Evolutionary conservation across 2,329 filamentous ascomycete species (phyloP).

Genomic region (Macrophomina tecta): DNA sequence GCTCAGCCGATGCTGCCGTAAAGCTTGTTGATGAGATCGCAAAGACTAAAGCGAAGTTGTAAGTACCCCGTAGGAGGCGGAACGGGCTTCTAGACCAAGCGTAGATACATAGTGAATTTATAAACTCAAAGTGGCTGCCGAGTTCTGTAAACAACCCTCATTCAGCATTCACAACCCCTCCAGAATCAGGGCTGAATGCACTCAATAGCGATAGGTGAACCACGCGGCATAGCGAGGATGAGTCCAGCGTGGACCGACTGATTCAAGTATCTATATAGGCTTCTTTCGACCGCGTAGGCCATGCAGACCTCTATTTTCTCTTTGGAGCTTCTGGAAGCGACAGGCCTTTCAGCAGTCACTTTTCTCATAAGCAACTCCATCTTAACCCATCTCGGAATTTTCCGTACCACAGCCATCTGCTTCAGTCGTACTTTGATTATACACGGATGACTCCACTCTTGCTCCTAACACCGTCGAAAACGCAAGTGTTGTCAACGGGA

Average conservation of each 20-base stretch:
- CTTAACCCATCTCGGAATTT: neutral
- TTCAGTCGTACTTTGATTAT: slow-evolving; percentile 32
- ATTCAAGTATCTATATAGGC: too few species aligned
- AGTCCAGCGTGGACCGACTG: too few species aligned
- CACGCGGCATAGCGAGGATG: too few species aligned
- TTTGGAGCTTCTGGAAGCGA: too few species aligned
- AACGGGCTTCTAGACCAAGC: neutral
- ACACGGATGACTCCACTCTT: slow-evolving; percentile 60
- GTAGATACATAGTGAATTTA: neutral
- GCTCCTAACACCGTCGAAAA: slow-evolving; percentile 67
- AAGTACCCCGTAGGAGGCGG: neutral
- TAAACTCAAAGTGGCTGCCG: neutral
- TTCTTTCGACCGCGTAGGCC: too few species aligned
- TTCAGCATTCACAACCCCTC: too few species aligned
- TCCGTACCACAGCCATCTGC: neutral
- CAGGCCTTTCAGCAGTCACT: too few species aligned
- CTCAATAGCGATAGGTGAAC: too few species aligned
- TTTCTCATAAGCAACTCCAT: neutral
- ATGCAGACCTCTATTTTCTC: too few species aligned
- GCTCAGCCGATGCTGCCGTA: slow-evolving; percentile 49
- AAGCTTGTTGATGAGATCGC: slow-evolving; percentile 43
- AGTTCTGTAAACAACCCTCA: too few species aligned
- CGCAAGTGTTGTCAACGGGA: slow-evolving; percentile 67
- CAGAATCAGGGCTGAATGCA: too few species aligned
- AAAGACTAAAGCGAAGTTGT: slow-evolving; percentile 38